Evolutionary conservation across 495 filamentous ascomycete species (phyloP).

Genomic region (Penicillium bialowiezense): DNA sequence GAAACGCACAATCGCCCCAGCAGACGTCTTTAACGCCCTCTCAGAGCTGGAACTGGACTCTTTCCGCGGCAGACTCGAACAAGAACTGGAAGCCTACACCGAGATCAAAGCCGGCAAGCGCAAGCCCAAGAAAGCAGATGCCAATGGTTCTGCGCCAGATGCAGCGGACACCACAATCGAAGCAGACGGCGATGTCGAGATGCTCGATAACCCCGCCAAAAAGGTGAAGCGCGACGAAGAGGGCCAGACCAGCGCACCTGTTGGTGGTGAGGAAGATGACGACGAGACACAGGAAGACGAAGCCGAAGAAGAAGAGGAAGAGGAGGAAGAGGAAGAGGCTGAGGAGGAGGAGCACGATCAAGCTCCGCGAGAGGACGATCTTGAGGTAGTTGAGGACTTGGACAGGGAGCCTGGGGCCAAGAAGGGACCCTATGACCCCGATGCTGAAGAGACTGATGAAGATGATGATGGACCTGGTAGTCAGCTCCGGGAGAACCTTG

Average conservation of each 20-base stretch:
- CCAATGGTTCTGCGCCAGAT: conserved; percentile 23
- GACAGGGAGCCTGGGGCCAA: conserved; percentile 32
- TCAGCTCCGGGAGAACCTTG: conserved; percentile 42
- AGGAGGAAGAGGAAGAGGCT: conserved; percentile 50
- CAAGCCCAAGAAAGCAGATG: conserved; percentile 55
- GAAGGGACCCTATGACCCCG: conserved; percentile 34
- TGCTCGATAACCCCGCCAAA: conserved; percentile 34
- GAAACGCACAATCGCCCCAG: conserved; percentile 82
- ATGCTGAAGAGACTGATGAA: conserved; percentile 44
- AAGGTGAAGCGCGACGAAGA: conserved; percentile 45
- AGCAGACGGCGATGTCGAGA: conserved; percentile 42
- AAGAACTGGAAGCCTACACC: conserved; percentile 57
- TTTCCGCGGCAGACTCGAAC: conserved; percentile 63
- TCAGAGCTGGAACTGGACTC: conserved; percentile 79
- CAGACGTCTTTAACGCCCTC: conserved; percentile 79
- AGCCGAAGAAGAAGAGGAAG: conserved; percentile 54
- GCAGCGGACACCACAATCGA: conserved; percentile 26
- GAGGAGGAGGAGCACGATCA: conserved; percentile 39
- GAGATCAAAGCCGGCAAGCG: conserved; percentile 65
- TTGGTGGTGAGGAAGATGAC: conserved; percentile 43
- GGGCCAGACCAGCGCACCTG: conserved; percentile 36
- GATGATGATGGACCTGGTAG: conserved; percentile 40
- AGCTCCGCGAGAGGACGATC: conserved; percentile 49
- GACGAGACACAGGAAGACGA: conserved; percentile 53
- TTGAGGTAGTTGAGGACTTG: conserved; percentile 64